These are phyloP conservation scores for Colletotrichum lupini DNA, from an alignment of 2,329 filamentous ascomycete species.

Conservation along the genomic window DNA sequence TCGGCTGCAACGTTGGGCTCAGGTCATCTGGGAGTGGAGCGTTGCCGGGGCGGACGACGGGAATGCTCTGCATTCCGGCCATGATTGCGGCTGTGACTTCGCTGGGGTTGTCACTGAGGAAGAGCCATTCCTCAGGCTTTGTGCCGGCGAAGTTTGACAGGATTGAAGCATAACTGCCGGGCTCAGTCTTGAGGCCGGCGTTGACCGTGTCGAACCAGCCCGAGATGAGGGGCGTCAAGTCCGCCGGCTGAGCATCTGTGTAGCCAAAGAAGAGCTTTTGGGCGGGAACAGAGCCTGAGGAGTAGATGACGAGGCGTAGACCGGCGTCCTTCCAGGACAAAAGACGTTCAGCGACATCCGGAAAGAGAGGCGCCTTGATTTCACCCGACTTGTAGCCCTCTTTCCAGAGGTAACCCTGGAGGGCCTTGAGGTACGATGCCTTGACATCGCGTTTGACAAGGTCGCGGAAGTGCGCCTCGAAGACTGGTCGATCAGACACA, in stretches of 20 bases:
- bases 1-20: constrained; percentile 45
- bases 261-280: constrained; percentile 84
- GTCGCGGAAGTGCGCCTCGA: constrained; percentile 76
- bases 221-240: constrained; percentile 68
- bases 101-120: constrained; percentile 82
- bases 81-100: constrained; percentile 72
- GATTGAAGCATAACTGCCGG: constrained; percentile 75
- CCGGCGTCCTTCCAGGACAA: constrained; percentile 66
- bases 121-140: constrained; percentile 70
- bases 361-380: constrained; percentile 78
- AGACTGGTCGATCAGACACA: constrained; percentile 65
- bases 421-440: constrained; percentile 79
- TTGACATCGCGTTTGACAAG: constrained; percentile 80
- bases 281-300: constrained; percentile 81
- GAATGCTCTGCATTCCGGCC: constrained; percentile 71
- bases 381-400: constrained; percentile 77
- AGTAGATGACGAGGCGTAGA: constrained; percentile 79
- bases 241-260: constrained; percentile 66
- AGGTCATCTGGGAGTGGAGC: constrained; percentile 66
- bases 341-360: constrained; percentile 76
- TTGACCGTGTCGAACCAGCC: constrained; percentile 86
- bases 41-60: constrained; percentile 78
- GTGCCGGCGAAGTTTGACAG: constrained; percentile 59
- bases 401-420: constrained; percentile 84
- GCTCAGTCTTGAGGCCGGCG: constrained; percentile 78